phyloP scores from a whole-genome alignment of 805 yeast genomes.

The Barnettozyma wickerhamii region DNA sequence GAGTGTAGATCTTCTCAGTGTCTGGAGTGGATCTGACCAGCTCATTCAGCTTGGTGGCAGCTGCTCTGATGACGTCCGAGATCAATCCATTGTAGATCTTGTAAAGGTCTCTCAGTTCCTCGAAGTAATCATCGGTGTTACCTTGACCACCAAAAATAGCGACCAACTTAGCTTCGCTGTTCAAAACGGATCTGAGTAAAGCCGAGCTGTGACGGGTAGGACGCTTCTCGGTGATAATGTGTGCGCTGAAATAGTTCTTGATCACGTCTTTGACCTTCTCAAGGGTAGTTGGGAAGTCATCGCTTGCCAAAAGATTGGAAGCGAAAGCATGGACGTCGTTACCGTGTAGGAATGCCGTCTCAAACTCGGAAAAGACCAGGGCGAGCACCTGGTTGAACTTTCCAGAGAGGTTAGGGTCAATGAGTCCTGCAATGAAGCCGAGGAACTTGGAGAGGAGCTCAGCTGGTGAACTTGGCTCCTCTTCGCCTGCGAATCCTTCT shows the following conservation, averaged over 20 bases:
- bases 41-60: constrained; percentile 62
- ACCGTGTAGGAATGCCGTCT: constrained; percentile 68
- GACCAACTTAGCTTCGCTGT: constrained; percentile 55
- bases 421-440: constrained; percentile 58
- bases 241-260: constrained; percentile 68
- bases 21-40: constrained; percentile 70
- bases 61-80: constrained; percentile 61
- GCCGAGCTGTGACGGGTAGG: constrained; percentile 48
- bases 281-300: constrained; percentile 58
- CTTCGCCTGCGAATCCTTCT: constrained; percentile 80
- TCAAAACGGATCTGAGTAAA: constrained; percentile 59
- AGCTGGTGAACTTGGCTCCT: constrained; percentile 82
- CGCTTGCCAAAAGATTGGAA: constrained; percentile 54
- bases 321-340: constrained; percentile 89
- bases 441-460: constrained; percentile 83
- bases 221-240: constrained; percentile 41
- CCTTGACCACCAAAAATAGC: constrained; percentile 99
- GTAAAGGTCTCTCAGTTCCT: constrained; percentile 86
- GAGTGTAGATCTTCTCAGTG: constrained; percentile 85
- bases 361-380: constrained; percentile 76
- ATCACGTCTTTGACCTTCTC: constrained; percentile 71
- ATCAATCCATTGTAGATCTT: constrained; percentile 72
- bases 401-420: constrained; percentile 41
- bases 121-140: constrained; percentile 95
- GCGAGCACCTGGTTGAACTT: constrained; percentile 67